These are phyloP conservation scores for Sphaerosporella brunnea DNA, from an alignment of 495 filamentous ascomycete genomes.

Conservation along the genomic window DNA sequence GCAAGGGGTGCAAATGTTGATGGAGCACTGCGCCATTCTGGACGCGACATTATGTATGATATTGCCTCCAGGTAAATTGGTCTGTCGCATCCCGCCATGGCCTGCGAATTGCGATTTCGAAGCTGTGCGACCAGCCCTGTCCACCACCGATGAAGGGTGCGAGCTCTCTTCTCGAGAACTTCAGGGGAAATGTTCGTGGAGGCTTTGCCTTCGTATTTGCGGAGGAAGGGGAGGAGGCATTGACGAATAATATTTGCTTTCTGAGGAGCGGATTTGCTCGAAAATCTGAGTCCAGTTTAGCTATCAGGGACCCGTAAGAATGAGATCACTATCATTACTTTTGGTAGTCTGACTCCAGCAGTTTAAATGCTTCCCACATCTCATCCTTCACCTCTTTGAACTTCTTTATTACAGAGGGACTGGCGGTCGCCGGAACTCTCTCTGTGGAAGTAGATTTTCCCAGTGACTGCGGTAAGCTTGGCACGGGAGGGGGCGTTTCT, in stretches of 20 bases:
- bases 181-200: slow-evolving; percentile 54
- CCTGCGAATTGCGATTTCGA: slow-evolving; percentile 43
- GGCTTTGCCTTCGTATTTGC: slow-evolving; percentile 48
- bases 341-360: slow-evolving; percentile 63
- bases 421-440: neutral
- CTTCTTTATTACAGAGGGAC: neutral
- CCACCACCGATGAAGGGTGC: slow-evolving; percentile 92
- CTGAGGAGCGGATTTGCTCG: slow-evolving; percentile 23
- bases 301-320: neutral
- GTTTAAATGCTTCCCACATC: slow-evolving; percentile 71
- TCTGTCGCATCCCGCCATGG: slow-evolving; percentile 58
- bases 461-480: no score
- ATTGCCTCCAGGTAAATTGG: slow-evolving; percentile 70
- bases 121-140: slow-evolving; percentile 73
- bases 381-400: slow-evolving; percentile 42
- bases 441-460: neutral
- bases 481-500: neutral
- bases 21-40: slow-evolving; percentile 70
- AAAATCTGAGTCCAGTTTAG: slow-evolving; percentile 4
- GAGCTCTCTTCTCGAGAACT: slow-evolving; percentile 68
- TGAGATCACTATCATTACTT: slow-evolving; percentile 32
- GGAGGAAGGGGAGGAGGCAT: slow-evolving; percentile 68
- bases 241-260: slow-evolving; percentile 68
- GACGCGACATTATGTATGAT: slow-evolving; percentile 71
- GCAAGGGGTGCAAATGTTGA: slow-evolving; percentile 44